Base-by-base conservation (phyloP, 371 early-diverging fungal species). In the Mucor piriformis region DNA sequence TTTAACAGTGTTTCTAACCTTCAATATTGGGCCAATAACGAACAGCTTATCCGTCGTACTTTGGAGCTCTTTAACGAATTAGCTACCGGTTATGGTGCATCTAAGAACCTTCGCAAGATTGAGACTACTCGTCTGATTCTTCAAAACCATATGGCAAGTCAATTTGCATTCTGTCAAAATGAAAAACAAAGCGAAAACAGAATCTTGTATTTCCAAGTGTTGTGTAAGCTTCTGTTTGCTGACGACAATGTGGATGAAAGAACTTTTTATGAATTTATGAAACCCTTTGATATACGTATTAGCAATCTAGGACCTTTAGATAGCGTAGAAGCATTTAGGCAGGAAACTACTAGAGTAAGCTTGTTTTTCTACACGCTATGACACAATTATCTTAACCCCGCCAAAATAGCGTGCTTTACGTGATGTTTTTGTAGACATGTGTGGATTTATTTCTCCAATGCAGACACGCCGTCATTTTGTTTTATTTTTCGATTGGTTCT, bases 401-500 rank as follows among this genome's bases (percentile, higher is more conserved):
- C 29, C 29, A 29, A 29, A 29, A 29, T 62, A 74, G 69, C 70
- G 66, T 48, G 76, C 80, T 2, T 50, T 86, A 2, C 61, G 83
- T n/a, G 91, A 91, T 24, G 59, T 90, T 10, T 91, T 95, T 59
- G 81, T 88, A 18, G 95, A 95, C 63, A 66, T 95, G 55, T 82
- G 89, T 32, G 95, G 95, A 2, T 88, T 93, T 50, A 79, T 93
- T 44, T 67, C 81, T 0, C 85, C 93, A 13, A 83, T 92, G 20
- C 76, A 80, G 52, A 83, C 72, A 6, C 82, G 84, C 57, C 72
- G 76, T 40, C 81, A 85, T 57, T 95, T 85, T 65, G 63, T 68
- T 16, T 32, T 90, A 27, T 91, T 95, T 65, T 94, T 92, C 62
- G 91, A 92, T 33, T 96, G 96, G 96, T 85, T 95, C 40, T 88